Conservation (phyloP, 345 rosid species). For the Ceriops tagal region DNA sequence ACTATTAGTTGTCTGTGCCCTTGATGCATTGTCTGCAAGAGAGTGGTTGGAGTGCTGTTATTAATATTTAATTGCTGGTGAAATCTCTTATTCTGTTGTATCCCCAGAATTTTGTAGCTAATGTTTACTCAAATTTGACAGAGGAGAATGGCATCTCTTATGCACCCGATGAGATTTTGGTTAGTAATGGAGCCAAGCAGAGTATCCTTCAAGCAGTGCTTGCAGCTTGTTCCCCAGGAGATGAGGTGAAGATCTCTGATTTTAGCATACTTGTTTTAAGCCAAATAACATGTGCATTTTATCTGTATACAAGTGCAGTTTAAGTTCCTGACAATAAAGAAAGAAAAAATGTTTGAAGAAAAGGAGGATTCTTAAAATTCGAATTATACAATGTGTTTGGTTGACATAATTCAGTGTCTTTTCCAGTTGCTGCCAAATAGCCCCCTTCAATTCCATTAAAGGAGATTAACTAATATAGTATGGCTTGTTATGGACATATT, state of each 20-base stretch:
- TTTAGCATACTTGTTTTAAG: neutral
- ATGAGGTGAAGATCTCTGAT: constrained; percentile 56
- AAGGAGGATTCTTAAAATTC: too few relatives aligned
- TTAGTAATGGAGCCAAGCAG: constrained; percentile 98
- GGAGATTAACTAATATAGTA: neutral
- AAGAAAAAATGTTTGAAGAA: too few relatives aligned
- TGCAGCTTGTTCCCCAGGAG: constrained; percentile 94
- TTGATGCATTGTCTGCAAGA: neutral
- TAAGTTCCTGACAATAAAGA: too few relatives aligned
- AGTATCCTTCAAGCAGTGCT: constrained; percentile 68
- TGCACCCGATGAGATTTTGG: constrained; percentile 75
- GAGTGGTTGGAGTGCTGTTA: neutral
- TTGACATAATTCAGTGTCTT: constrained; percentile 3
- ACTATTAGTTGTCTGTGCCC: neutral
- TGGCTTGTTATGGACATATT: too few relatives aligned
- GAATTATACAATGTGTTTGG: neutral
- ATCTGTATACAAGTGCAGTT: neutral
- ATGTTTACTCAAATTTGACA: constrained; percentile 18
- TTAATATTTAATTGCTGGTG: neutral
- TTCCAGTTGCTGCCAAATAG: neutral
- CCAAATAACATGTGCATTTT: neutral
- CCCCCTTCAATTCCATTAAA: neutral
- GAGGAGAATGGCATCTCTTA: constrained; percentile 89
- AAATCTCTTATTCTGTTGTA: too few relatives aligned
- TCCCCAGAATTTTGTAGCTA: neutral